Evolutionary conservation across 768 basidiomycete species (phyloP), one percentile per base, ranked within the genome.

Genomic region (Boletus sensibilis): DNA sequence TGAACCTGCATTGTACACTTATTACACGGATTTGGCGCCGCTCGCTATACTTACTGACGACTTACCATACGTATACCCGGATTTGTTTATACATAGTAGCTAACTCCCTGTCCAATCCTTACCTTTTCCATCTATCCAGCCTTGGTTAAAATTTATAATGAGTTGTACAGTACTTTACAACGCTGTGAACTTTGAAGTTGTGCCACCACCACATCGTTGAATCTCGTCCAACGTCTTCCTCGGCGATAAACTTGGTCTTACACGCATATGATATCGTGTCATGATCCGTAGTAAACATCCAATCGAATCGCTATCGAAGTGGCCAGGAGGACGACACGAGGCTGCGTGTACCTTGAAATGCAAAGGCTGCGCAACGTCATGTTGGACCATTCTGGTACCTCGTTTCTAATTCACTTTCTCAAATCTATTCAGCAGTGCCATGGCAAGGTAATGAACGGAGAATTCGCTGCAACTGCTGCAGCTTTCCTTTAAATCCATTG

Each of bases 251-350:
- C 31, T 29, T 37, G 55, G 25, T 20, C 20, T 34, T n/a, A 18
- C 38, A 34, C n/a, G 31, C 20, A n/a, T 16, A n/a, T 41, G 6
- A 11, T 34, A 34, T 39, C 27, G 21, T 18, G 5, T 29, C 48
- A 44, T 35, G 34, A 35, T 38, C 18, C 45, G 35, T 37, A 8
- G 21, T 35, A 38, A 37, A 41, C 23, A n/a, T 35, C 34, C 41
- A 45, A 29, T 55, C 57, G 25, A 61, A 52, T 50, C 49, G 49
- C 46, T 23, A 52, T 58, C 57, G 6, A 23, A 18, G 27, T 38
- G 13, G 43, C 68, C 62, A 59, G 65, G 48, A 69, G 65, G 65
- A 44, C 41, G 38, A 57, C 66, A 69, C 59, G 66, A 64, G 66
- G 66, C 48, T 29, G 33, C 39, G 39, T 49, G 52, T 50, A n/a